Conservation (phyloP, 2,329 filamentous ascomycete genomes). For the Cordyceps militaris region DNA sequence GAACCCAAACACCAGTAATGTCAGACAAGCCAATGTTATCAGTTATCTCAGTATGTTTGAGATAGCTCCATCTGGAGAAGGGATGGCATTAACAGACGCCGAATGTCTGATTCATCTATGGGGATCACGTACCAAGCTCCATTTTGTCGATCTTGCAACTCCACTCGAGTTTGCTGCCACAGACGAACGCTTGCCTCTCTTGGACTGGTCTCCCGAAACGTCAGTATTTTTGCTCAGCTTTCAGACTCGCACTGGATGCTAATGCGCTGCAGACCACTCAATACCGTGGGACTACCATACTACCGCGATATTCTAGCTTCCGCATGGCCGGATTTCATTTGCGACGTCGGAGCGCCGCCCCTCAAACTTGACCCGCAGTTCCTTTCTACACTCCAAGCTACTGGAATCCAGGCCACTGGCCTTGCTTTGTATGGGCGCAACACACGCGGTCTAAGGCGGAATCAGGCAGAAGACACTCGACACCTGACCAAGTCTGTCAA, state of each 20-base stretch:
- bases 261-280: conserved; percentile 56
- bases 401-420: conserved; percentile 66
- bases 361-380: conserved; percentile 65
- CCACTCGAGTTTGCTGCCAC: conserved; percentile 72
- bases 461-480: conserved; percentile 77
- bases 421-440: conserved; percentile 75
- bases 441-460: conserved; percentile 63
- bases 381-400: conserved; percentile 59
- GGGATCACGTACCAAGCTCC: conserved; percentile 79
- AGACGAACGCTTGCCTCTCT: conserved; percentile 46
- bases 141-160: conserved; percentile 75
- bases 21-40: conserved; percentile 73
- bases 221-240: conserved; percentile 32
- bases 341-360: conserved; percentile 79
- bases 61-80: conserved; percentile 81
- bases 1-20: conserved; percentile 82
- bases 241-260: not conserved
- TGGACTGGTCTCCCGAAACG: conserved; percentile 67
- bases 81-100: conserved; percentile 71
- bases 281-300: conserved; percentile 82
- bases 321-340: conserved; percentile 80
- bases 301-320: conserved; percentile 85
- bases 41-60: conserved; percentile 73
- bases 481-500: conserved; percentile 52
- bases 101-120: conserved; percentile 77